Evolutionary conservation across 495 filamentous ascomycete genomes (phyloP).

Genomic region (Aspergillus bridgeri): DNA sequence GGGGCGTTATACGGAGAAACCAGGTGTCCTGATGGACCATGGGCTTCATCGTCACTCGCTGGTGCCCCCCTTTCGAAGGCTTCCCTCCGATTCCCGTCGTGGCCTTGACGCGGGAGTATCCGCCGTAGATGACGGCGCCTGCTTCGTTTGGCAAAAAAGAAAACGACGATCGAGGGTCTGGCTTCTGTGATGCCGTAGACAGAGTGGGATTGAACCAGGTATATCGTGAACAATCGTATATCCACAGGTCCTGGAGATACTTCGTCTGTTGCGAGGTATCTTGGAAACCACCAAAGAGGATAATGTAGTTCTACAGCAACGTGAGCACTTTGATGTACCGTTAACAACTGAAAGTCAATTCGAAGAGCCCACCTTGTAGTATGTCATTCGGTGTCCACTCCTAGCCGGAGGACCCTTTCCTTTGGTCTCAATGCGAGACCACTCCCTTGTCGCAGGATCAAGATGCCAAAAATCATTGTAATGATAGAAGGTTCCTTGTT

Average conservation of each 20-base stretch:
- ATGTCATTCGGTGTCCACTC: constrained; percentile 93
- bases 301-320: constrained; percentile 56
- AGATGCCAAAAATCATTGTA: constrained; percentile 98
- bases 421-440: constrained; percentile 84
- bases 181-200: constrained; percentile 73
- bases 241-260: constrained; percentile 72
- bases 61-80: constrained; percentile 59
- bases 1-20: constrained; percentile 79
- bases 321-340: constrained; percentile 12
- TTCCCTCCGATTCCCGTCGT: constrained; percentile 46
- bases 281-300: constrained; percentile 84
- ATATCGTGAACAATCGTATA: constrained; percentile 68
- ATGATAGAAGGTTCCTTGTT: constrained; percentile 98
- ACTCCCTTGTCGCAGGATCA: constrained; percentile 77
- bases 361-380: constrained; percentile 69
- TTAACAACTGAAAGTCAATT: too few relatives aligned
- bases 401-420: constrained; percentile 84
- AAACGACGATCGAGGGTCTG: constrained; percentile 86
- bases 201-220: constrained; percentile 72
- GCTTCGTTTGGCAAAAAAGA: constrained; percentile 84
- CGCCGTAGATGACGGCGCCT: constrained; percentile 86
- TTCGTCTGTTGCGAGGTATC: constrained; percentile 91
- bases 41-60: constrained; percentile 72
- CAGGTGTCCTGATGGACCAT: constrained; percentile 92
- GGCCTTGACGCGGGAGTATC: constrained; percentile 86